Evolutionary conservation across 305 asterid genomes (phyloP).

Genomic region (Fraxinus baroniana): DNA sequence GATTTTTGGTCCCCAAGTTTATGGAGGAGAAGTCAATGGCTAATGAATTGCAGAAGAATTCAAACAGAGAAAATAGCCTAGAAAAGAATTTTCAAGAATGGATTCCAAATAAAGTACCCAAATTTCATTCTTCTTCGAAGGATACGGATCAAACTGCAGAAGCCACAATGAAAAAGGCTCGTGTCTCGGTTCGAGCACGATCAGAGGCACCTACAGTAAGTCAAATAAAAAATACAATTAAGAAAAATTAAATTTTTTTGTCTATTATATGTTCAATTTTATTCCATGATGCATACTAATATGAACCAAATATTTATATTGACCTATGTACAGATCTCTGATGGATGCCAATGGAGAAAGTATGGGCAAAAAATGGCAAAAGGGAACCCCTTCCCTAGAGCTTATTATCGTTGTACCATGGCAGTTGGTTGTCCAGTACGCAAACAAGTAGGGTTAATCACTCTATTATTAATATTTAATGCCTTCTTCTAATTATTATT

Average conservation of each 20-base stretch:
- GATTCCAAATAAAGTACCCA: slow-evolving; percentile 20
- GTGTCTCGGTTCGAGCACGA: slow-evolving; percentile 51
- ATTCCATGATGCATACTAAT: background rate
- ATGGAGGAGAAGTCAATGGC: slow-evolving; percentile 11
- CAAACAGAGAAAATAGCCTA: slow-evolving; percentile 17
- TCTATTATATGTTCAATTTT: too few species aligned
- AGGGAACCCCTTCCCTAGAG: slow-evolving; percentile 67
- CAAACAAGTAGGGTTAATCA: slow-evolving; percentile 39
- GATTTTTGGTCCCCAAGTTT: background rate
- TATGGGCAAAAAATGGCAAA: slow-evolving; percentile 68
- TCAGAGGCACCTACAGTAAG: slow-evolving; percentile 46
- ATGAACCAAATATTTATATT: background rate
- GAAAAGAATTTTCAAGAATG: slow-evolving; percentile 19
- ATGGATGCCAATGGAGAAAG: slow-evolving; percentile 75
- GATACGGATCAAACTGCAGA: slow-evolving; percentile 22
- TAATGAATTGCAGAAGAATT: background rate
- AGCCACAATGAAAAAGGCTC: slow-evolving; percentile 44
- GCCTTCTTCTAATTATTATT: too few species aligned
- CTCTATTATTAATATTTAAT: background rate
- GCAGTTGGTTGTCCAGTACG: slow-evolving; percentile 56
- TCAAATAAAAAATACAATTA: background rate
- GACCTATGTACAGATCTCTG: slow-evolving; percentile 36
- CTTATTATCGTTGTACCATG: slow-evolving; percentile 66
- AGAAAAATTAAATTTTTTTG: too few species aligned
- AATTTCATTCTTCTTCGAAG: slow-evolving; percentile 19